Conservation (phyloP, 164 flowering plant species). For the Annona squamosa region DNA sequence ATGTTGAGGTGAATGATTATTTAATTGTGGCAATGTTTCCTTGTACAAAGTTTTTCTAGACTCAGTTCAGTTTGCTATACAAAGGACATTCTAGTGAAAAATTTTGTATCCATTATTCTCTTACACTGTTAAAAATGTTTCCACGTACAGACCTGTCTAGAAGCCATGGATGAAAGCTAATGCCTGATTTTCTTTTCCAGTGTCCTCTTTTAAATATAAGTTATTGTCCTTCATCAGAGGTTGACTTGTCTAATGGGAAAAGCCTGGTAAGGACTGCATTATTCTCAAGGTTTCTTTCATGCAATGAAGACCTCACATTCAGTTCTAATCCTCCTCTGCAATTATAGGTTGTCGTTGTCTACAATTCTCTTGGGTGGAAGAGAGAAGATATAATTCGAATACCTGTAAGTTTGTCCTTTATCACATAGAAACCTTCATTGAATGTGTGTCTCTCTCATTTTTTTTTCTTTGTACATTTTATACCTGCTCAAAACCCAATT, state of each 20-base stretch:
- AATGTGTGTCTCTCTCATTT: neutral
- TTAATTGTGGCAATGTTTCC: neutral
- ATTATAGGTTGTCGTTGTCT: conserved; percentile 59
- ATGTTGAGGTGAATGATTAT: conserved; percentile 1
- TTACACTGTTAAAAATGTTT: neutral
- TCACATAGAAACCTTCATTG: neutral
- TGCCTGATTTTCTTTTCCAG: conserved; percentile 35
- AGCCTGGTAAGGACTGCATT: conserved; percentile 47
- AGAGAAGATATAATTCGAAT: conserved; percentile 67
- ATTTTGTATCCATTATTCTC: too few relatives aligned
- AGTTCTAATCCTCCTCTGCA: conserved; percentile 9
- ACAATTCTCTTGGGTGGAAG: conserved; percentile 93
- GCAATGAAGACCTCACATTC: neutral
- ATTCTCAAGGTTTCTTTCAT: neutral
- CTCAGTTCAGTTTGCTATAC: too few relatives aligned
- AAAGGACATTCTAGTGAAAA: too few relatives aligned
- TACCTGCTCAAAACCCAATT: neutral
- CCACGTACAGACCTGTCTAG: neutral
- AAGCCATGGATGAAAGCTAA: conserved; percentile 4
- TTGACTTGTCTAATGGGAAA: conserved; percentile 42
- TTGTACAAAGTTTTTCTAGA: neutral
- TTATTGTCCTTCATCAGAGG: conserved; percentile 86
- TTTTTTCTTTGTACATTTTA: neutral
- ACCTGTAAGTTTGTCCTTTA: conserved; percentile 52
- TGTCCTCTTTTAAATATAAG: conserved; percentile 89